Conservation (phyloP, 257 asterid species). For the Haberlea rhodopensis region DNA sequence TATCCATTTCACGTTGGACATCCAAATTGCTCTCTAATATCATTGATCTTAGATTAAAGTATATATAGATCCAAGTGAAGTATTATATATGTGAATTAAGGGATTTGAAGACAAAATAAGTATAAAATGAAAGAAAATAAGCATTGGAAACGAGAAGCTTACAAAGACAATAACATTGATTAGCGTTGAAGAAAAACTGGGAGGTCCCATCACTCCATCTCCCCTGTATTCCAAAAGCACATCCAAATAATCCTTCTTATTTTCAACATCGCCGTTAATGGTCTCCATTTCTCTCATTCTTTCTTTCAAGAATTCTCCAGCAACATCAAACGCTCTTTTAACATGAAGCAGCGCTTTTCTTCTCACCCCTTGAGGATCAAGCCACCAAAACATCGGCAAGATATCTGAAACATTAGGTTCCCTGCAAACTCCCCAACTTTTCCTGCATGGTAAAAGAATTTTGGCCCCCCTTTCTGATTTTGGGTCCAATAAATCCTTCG, state of each 20-base stretch:
- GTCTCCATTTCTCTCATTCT: too few species aligned
- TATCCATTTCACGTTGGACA: too few species aligned
- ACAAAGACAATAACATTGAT: constrained; percentile 63
- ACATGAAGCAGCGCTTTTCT: constrained; percentile 50
- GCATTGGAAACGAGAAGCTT: constrained; percentile 24
- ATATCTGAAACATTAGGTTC: constrained; percentile 58
- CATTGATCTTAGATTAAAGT: too few species aligned
- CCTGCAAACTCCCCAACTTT: constrained; percentile 60
- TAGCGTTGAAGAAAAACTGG: constrained; percentile 43
- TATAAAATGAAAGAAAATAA: background rate
- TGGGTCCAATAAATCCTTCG: constrained; percentile 55
- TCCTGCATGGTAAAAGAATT: constrained; percentile 66
- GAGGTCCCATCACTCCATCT: too few species aligned
- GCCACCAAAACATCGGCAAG: too few species aligned
- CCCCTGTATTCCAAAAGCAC: too few species aligned
- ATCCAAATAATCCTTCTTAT: too few species aligned
- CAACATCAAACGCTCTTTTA: constrained; percentile 50
- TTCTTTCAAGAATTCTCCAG: too few species aligned
- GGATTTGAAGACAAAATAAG: too few species aligned
- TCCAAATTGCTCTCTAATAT: too few species aligned
- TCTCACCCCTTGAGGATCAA: constrained; percentile 64
- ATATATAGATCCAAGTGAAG: too few species aligned
- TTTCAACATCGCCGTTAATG: too few species aligned
- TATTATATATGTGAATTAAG: background rate
- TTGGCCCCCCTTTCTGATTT: constrained; percentile 53